phyloP scores from a whole-genome alignment of 192 early-diverging fungal genomes.

The Pecoramyces ruminantium region DNA sequence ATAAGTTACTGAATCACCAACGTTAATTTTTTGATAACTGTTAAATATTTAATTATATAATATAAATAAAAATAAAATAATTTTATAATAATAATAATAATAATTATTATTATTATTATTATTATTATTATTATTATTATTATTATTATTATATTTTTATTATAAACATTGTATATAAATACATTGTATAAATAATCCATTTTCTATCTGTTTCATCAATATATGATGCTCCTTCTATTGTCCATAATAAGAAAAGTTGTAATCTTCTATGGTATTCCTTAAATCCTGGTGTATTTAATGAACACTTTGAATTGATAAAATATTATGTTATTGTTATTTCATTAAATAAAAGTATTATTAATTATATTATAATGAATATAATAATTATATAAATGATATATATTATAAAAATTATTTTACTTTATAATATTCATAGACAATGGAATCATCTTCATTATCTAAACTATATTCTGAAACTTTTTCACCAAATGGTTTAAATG shows the following conservation, averaged over 20 bases:
- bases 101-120: too few relatives aligned
- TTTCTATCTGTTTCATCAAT: slow-evolving; percentile 67
- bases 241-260: slow-evolving; percentile 65
- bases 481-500: slow-evolving; percentile 62
- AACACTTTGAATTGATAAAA: too few relatives aligned
- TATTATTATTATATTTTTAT: too few relatives aligned
- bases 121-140: too few relatives aligned
- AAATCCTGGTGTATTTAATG: slow-evolving; percentile 48
- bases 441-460: slow-evolving; percentile 15
- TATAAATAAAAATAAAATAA: too few relatives aligned
- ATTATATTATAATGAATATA: neutral
- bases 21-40: slow-evolving; percentile 32
- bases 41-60: too few relatives aligned
- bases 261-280: slow-evolving; percentile 60
- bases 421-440: slow-evolving; percentile 52
- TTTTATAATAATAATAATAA: too few relatives aligned
- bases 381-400: too few relatives aligned
- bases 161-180: slow-evolving; percentile 6
- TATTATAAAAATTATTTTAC: too few relatives aligned
- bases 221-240: slow-evolving; percentile 76
- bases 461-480: slow-evolving; percentile 52
- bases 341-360: too few relatives aligned
- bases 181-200: slow-evolving; percentile 55
- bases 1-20: slow-evolving; percentile 31
- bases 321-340: too few relatives aligned